Evolutionary conservation across 148 eudicot species (phyloP).

Genomic region (Mesembryanthemum crystallinum): DNA sequence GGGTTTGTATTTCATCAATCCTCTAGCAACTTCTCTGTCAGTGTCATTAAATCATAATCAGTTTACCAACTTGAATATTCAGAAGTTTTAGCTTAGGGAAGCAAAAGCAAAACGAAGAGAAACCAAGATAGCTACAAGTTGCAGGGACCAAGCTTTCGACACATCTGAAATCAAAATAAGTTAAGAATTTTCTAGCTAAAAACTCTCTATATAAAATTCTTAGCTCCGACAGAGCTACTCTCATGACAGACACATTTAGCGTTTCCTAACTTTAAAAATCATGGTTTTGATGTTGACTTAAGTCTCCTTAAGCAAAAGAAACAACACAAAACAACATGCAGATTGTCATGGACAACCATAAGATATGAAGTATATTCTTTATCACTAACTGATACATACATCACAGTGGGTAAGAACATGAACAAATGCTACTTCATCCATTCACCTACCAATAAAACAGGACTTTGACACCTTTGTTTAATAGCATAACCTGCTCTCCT

Average conservation of each 20-base stretch:
- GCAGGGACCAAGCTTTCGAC: not conserved
- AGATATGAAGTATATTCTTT: not conserved
- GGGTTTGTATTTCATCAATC: conserved; percentile 93
- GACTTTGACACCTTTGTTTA: no score
- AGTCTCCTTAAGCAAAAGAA: not conserved
- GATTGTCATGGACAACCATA: not conserved
- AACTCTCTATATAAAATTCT: no score
- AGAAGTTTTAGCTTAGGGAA: not conserved
- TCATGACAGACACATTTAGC: no score
- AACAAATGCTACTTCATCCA: not conserved
- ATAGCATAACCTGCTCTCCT: no score
- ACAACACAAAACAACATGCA: not conserved
- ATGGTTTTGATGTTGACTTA: not conserved
- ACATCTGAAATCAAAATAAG: not conserved
- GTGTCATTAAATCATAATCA: conserved; percentile 12
- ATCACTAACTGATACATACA: not conserved
- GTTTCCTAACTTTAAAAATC: no score
- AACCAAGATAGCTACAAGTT: not conserved
- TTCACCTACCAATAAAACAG: not conserved
- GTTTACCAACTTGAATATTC: conserved; percentile 1
- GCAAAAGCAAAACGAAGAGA: not conserved
- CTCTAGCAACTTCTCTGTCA: conserved; percentile 86
- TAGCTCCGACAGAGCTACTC: no score
- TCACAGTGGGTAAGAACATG: not conserved
- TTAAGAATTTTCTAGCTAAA: not conserved